Evolutionary conservation across 768 basidiomycete species (phyloP).

Genomic region (Atractiella rhizophila): DNA sequence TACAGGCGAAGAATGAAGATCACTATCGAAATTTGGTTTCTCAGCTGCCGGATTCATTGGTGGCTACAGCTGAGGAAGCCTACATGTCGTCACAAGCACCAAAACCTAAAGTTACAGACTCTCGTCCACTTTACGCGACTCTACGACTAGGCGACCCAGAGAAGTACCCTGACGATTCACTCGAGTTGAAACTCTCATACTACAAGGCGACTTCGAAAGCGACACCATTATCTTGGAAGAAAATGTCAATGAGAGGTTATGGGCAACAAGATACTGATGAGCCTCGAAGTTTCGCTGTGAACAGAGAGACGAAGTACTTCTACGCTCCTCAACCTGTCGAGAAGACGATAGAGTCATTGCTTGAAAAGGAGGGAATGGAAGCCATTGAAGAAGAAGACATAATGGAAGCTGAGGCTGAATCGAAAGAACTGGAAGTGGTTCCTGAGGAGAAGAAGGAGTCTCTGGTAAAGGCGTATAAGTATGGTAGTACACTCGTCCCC

Average conservation of each 20-base stretch:
- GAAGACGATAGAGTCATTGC: background rate
- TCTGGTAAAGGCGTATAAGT: slow-evolving; percentile 56
- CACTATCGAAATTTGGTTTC: slow-evolving; percentile 34
- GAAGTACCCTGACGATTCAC: slow-evolving; percentile 37
- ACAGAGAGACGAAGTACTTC: background rate
- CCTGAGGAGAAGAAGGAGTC: slow-evolving; percentile 25
- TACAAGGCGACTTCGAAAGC: slow-evolving; percentile 54
- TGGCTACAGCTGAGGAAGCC: slow-evolving; percentile 40
- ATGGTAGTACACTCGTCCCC: slow-evolving; percentile 66
- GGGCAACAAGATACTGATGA: slow-evolving; percentile 17
- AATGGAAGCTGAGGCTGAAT: slow-evolving; percentile 12
- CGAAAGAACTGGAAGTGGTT: too few species aligned
- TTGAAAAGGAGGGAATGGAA: slow-evolving; percentile 7
- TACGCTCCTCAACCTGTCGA: background rate
- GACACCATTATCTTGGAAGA: slow-evolving; percentile 53
- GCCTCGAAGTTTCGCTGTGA: background rate
- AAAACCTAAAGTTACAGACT: slow-evolving; percentile 34
- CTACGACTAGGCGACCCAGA: slow-evolving; percentile 58
- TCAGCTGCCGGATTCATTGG: slow-evolving; percentile 29
- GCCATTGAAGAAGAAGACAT: slow-evolving; percentile 13
- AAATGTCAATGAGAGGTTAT: slow-evolving; percentile 18
- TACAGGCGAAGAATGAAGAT: slow-evolving; percentile 43
- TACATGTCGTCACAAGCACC: slow-evolving; percentile 33
- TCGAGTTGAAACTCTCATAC: slow-evolving; percentile 46
- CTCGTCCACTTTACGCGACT: slow-evolving; percentile 34